Base-by-base conservation (phyloP, 495 filamentous ascomycete genomes). In the Penicillium psychrofluorescens region DNA sequence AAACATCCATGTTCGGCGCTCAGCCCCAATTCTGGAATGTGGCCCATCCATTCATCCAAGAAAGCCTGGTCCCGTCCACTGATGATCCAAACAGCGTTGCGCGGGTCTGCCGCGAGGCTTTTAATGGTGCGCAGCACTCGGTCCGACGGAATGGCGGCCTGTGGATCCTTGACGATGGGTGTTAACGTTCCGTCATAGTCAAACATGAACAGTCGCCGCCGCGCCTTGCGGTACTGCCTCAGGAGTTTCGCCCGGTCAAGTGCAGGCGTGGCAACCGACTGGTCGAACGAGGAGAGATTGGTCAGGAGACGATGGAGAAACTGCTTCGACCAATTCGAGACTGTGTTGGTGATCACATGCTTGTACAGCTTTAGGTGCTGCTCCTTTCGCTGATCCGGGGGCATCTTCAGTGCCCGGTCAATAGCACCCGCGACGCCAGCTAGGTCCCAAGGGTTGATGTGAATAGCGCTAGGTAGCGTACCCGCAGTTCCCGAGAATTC, bases 171-270 rank as follows among this genome's bases (percentile, higher is more conserved):
- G 22, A 97, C 90, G 51, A 98, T 96, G 1, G 89, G 88, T 0
- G 94, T 95, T n/a, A 98, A 78, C 0, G 92, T 98, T 38, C 92
- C 92, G 62, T 98, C 92, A 56, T 97, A 98, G 70, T 98, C 92
- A 54, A 96, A 95, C 84, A 98, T 89, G 64, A 97, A 94, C 2
- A 98, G 69, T 29, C 91, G 81, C 64, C 81, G 83, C 40, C 68
- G 71, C 12, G 87, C 78, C 36, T 76, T 70, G 47, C 79, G 77
- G 58, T 94, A 95, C 47, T 81, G 80, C 40, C 70, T 74, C 34
- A 91, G 63, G 43, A 95, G 60, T 51, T 76, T 68, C 11, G 78
- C 68, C 14, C 78, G 78, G 63, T 96, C 88, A 12, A 96, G 78
- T 1, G 83, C 72, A 0, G 90, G 90, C 4, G 89, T 96, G 11